phyloP scores from a whole-genome alignment of 108 stramenopile species.

The Schizochytrium sp. region DNA sequence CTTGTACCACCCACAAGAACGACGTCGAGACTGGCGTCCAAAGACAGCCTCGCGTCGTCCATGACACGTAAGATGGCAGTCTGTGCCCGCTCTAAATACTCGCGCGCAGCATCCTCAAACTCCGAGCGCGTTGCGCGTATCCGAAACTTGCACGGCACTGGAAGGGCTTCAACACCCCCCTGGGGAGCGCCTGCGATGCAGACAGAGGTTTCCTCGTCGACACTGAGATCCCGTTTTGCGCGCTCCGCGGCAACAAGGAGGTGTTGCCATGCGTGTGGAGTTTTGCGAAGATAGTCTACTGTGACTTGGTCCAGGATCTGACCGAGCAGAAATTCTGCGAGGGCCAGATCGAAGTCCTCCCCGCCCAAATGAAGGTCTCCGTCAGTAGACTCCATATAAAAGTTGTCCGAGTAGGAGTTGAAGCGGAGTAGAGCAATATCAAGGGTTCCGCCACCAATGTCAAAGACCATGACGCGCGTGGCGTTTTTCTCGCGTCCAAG shows the following conservation, averaged over 20 bases:
- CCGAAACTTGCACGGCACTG: background rate
- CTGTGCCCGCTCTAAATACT: background rate
- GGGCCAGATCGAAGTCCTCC: background rate
- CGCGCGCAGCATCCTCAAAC: background rate
- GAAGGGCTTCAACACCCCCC: background rate
- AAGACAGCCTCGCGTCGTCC: background rate
- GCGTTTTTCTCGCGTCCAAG: background rate
- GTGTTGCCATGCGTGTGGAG: background rate
- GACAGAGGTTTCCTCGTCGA: background rate
- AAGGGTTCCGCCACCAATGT: conserved; percentile 23
- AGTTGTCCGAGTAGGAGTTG: background rate
- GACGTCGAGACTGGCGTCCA: background rate
- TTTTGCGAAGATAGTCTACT: background rate
- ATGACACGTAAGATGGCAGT: background rate
- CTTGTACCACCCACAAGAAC: background rate
- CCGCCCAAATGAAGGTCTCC: conserved; percentile 21
- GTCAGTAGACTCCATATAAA: background rate
- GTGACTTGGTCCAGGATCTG: background rate
- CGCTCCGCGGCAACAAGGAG: background rate
- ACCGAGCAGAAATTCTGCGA: background rate
- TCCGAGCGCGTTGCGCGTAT: background rate
- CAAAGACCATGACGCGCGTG: conserved; percentile 9
- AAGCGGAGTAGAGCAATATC: background rate
- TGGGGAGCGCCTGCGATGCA: background rate
- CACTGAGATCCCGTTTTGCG: background rate